These are phyloP conservation scores for Aspergillus viridinutans DNA, from an alignment of 2,329 filamentous ascomycete genomes.

Conservation along the genomic window DNA sequence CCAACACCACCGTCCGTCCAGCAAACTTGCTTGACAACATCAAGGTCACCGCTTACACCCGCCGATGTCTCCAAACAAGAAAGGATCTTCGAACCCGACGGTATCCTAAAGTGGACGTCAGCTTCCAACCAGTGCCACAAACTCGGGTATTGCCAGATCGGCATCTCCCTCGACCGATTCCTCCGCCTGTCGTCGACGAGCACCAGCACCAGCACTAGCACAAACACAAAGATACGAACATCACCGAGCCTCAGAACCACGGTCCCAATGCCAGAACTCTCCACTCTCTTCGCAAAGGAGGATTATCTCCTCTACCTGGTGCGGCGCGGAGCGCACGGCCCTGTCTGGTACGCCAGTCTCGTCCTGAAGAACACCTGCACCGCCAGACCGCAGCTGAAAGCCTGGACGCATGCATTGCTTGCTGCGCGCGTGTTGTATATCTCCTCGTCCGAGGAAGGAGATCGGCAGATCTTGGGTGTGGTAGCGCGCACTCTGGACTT, in stretches of 20 bases:
- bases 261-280: constrained; percentile 46
- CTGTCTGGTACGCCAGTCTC: constrained; percentile 49
- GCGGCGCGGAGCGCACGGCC: constrained; percentile 6
- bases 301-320: constrained; percentile 61
- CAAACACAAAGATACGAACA: constrained; percentile 7
- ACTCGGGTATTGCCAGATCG: constrained; percentile 54
- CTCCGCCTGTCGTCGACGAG: constrained; percentile 3
- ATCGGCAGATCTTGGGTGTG: constrained; percentile 24
- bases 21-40: background rate
- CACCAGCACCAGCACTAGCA: constrained; percentile 2
- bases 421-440: constrained; percentile 32
- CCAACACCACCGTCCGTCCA: background rate
- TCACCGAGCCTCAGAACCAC: constrained; percentile 18
- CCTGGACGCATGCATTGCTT: constrained; percentile 59
- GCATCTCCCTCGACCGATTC: constrained; percentile 42
- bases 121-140: background rate
- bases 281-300: constrained; percentile 49
- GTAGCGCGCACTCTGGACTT: constrained; percentile 43
- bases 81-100: constrained; percentile 59
- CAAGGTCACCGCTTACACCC: constrained; percentile 50
- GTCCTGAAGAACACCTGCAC: constrained; percentile 58
- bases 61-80: constrained; percentile 59
- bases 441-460: background rate
- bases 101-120: constrained; percentile 56
- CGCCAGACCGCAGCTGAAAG: constrained; percentile 51